Evolutionary conservation across 2,329 filamentous ascomycete genomes (phyloP).

Genomic region (Passalora sequoiae): DNA sequence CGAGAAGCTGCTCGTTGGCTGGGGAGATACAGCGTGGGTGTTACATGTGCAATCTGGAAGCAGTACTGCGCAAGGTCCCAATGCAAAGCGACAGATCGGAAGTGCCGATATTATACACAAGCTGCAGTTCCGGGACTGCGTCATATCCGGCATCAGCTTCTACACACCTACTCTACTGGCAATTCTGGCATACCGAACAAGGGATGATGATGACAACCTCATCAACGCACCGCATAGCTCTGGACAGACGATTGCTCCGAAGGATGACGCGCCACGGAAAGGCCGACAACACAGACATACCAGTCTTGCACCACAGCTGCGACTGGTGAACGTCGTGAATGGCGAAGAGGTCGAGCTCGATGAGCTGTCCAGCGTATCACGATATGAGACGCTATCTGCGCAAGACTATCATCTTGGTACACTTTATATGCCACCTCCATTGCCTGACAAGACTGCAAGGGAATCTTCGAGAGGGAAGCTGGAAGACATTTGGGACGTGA

Average conservation of each 20-base stretch:
- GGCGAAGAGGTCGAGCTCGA: conserved; percentile 82
- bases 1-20: conserved; percentile 85
- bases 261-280: conserved; percentile 55
- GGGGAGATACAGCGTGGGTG: conserved; percentile 95
- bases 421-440: conserved; percentile 68
- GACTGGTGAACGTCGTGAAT: conserved; percentile 81
- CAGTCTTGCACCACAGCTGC: conserved; percentile 78
- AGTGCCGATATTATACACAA: conserved; percentile 85
- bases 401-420: conserved; percentile 89
- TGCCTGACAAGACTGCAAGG: conserved; percentile 51
- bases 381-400: conserved; percentile 78
- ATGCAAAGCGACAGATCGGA: conserved; percentile 67
- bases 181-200: conserved; percentile 82
- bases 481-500: conserved; percentile 83
- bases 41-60: conserved; percentile 76
- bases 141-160: conserved; percentile 92
- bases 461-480: conserved; percentile 61
- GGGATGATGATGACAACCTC: conserved; percentile 62
- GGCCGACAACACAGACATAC: conserved; percentile 68
- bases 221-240: conserved; percentile 28
- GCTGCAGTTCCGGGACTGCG: conserved; percentile 88
- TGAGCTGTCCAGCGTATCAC: conserved; percentile 68
- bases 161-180: conserved; percentile 89
- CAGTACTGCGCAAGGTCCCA: conserved; percentile 57
- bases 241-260: conserved; percentile 14